Evolutionary conservation across 2,329 filamentous ascomycete species (phyloP), one percentile per base, ranked within the genome.

Genomic region (Hypocreales sp.): DNA sequence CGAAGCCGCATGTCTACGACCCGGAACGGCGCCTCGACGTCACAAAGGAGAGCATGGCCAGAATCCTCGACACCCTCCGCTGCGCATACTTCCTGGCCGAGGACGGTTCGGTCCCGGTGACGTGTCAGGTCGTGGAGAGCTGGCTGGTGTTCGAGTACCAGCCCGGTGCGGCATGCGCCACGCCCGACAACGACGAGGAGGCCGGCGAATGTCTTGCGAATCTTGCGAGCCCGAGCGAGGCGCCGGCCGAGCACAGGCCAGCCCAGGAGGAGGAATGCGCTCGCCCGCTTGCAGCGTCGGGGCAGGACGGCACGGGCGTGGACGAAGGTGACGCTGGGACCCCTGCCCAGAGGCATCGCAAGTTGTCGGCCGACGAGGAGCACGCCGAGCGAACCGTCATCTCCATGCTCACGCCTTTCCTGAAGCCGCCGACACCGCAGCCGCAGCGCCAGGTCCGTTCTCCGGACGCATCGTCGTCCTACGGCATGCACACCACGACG

Each of bases 401-500:
- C 20, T 50, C 55, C 28, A 58, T 65, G 43, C 47, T 67, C n/a
- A 54, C 60, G 15, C 58, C 58, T 5, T 64, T 67, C 32, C 39
- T 67, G 15, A 51, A 51, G 26, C 60, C 56, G 26, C 53, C 60
- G 15, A 53, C 64, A 33, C 51, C 56, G 7, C 50, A 56, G 22
- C 45, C 50, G 12, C 37, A 45, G 24, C 45, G 48, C 23, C 42
- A 47, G 1, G 33, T 33, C 14, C 44, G 47, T 12, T 46, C 45
- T 4, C 43, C 46, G 3, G 45, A 44, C 6, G 60, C 66, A 21
- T n/a, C n/a, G n/a, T 51, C 61, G 4, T 67, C 61, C 2, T 71
- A 69, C 33, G 67, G 62, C 11, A 67, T 71, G 64, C 57, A 64
- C 38, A 61, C 59, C 8, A 42, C 51, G 3, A 64, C 60, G 7